phyloP scores from a whole-genome alignment of 192 early-diverging fungal species.

The Coemansia aciculifera region DNA sequence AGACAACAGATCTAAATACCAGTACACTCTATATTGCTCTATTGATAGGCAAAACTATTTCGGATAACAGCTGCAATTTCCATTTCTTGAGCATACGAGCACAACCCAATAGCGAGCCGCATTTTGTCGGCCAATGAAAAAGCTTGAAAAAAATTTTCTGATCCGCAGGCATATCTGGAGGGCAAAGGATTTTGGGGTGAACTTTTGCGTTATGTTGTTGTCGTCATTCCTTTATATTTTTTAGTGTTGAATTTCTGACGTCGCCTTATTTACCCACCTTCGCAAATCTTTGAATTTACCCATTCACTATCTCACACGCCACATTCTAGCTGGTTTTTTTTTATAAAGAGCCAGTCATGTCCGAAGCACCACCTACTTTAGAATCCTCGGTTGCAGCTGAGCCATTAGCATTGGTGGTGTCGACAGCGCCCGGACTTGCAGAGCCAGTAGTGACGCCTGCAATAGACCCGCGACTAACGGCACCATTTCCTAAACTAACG shows the following conservation, averaged over 20 bases:
- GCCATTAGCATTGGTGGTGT: conserved; percentile 10
- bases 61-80: no score
- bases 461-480: not conserved
- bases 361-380: conserved; percentile 9
- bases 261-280: not conserved
- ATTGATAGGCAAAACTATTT: no score
- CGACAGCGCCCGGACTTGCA: not conserved
- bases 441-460: not conserved
- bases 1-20: no score
- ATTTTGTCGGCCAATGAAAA: not conserved
- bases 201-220: conserved; percentile 5
- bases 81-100: no score
- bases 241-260: not conserved
- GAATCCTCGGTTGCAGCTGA: conserved; percentile 15
- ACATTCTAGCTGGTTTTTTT: not conserved
- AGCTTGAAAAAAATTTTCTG: conserved; percentile 7
- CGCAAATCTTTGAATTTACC: not conserved
- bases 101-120: no score
- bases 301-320: not conserved
- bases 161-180: not conserved
- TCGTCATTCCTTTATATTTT: conserved; percentile 5
- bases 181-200: not conserved
- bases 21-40: no score
- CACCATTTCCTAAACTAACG: conserved; percentile 30
- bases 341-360: conserved; percentile 13